phyloP scores from a whole-genome alignment of 129 eudicot genomes.

The Mikania micrantha region DNA sequence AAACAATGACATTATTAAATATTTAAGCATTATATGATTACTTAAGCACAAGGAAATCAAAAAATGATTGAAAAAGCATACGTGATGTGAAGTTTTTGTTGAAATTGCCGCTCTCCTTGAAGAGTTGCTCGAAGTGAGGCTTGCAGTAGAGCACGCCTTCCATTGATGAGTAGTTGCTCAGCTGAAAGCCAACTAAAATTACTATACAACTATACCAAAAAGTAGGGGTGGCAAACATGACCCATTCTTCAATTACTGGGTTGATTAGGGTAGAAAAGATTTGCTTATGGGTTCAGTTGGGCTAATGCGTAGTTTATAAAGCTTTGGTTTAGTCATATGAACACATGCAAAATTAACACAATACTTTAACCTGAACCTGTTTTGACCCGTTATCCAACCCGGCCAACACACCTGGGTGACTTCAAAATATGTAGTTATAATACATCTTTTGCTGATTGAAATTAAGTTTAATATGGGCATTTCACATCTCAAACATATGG shows the following conservation, averaged over 20 bases:
- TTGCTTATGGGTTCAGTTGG: too few species aligned
- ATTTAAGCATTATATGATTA: background rate
- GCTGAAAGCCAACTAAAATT: constrained; percentile 39
- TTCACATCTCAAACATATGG: constrained; percentile 4
- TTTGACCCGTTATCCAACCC: too few species aligned
- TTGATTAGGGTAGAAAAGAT: too few species aligned
- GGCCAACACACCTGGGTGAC: too few species aligned
- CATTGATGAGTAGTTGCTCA: constrained; percentile 93
- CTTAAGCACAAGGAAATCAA: background rate
- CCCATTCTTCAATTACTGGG: too few species aligned
- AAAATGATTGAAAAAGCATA: constrained; percentile 25
- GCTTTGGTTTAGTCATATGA: too few species aligned
- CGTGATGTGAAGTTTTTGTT: constrained; percentile 96
- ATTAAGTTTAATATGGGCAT: background rate
- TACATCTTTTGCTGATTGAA: constrained; percentile 3
- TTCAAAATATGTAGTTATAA: background rate
- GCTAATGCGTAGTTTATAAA: too few species aligned
- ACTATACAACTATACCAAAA: constrained; percentile 1
- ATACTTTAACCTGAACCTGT: too few species aligned
- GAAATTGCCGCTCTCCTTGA: constrained; percentile 88
- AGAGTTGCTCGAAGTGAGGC: constrained; percentile 98
- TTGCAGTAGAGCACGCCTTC: constrained; percentile 97
- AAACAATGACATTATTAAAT: constrained; percentile 26
- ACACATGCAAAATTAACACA: too few species aligned
- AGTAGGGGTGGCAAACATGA: too few species aligned